Evolutionary conservation across 1,284 basidiomycete species (phyloP).

Genomic region (Ustilago cynodontis): DNA sequence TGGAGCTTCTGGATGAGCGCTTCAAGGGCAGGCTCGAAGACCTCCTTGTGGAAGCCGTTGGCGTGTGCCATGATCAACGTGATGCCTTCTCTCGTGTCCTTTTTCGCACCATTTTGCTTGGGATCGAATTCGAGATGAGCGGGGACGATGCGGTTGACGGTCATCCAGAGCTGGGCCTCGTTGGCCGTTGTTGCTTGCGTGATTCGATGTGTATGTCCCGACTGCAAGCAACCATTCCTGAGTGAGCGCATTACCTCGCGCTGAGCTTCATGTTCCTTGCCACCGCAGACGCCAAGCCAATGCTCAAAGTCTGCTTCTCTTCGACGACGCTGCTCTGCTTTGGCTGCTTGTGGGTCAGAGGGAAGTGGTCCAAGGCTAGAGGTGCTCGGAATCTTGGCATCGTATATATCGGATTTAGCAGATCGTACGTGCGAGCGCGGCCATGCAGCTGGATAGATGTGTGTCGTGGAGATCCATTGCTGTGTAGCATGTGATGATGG

Average conservation of each 20-base stretch:
- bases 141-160: conserved; percentile 43
- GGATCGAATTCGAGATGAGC: conserved; percentile 21
- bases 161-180: conserved; percentile 50
- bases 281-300: conserved; percentile 27
- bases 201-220: conserved; percentile 27
- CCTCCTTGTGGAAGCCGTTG: conserved; percentile 86
- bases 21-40: conserved; percentile 77
- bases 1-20: conserved; percentile 70
- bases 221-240: conserved; percentile 14
- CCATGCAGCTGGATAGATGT: conserved; percentile 80
- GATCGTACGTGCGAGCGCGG: conserved; percentile 72
- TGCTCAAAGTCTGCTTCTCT: conserved; percentile 44
- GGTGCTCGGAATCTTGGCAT: conserved; percentile 31
- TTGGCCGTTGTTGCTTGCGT: conserved; percentile 32
- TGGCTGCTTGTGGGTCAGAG: conserved; percentile 31
- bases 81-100: conserved; percentile 61
- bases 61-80: conserved; percentile 82
- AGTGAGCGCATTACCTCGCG: conserved; percentile 28
- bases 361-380: conserved; percentile 29
- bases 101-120: background rate
- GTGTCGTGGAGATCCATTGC: conserved; percentile 75
- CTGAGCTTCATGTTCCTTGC: conserved; percentile 20
- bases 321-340: conserved; percentile 42
- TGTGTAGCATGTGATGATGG: conserved; percentile 46
- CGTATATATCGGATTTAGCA: conserved; percentile 42